These are phyloP conservation scores for Chamaecyparis obtusa DNA, from an alignment of 75 land plant genomes.

Conservation along the genomic window DNA sequence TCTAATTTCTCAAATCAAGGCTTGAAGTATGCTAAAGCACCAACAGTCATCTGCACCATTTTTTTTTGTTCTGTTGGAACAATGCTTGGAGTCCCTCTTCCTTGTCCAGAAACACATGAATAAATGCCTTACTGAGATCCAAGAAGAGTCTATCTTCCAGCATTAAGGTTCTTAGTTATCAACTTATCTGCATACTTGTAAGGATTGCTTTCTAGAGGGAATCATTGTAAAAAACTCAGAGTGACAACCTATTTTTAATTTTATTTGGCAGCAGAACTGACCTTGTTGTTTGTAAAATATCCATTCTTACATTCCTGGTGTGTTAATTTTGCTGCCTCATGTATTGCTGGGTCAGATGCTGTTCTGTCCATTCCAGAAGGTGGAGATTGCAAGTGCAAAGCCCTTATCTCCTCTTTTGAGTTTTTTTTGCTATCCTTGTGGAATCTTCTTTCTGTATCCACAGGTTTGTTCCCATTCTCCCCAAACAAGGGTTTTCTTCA, in stretches of 20 bases:
- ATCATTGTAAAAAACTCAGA: background rate
- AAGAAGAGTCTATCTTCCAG: conserved; percentile 4
- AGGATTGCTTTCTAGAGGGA: background rate
- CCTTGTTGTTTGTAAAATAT: background rate
- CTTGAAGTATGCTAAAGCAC: background rate
- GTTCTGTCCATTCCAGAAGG: background rate
- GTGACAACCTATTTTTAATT: background rate
- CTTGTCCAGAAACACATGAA: background rate
- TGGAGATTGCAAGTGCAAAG: background rate
- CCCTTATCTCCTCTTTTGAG: background rate
- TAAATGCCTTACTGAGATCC: background rate
- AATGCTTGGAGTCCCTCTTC: background rate
- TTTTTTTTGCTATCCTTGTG: background rate
- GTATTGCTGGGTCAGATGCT: background rate
- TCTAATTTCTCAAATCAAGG: background rate
- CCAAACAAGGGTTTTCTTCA: background rate
- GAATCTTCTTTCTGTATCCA: background rate
- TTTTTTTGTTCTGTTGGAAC: background rate
- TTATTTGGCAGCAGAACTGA: background rate
- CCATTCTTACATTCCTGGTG: background rate
- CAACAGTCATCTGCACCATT: background rate
- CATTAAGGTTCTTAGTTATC: background rate
- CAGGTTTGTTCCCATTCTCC: background rate
- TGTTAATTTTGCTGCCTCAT: background rate
- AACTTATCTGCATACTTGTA: background rate